Base-by-base conservation (phyloP, 352 stramenopile genomes). In the Phytophthora sp. region DNA sequence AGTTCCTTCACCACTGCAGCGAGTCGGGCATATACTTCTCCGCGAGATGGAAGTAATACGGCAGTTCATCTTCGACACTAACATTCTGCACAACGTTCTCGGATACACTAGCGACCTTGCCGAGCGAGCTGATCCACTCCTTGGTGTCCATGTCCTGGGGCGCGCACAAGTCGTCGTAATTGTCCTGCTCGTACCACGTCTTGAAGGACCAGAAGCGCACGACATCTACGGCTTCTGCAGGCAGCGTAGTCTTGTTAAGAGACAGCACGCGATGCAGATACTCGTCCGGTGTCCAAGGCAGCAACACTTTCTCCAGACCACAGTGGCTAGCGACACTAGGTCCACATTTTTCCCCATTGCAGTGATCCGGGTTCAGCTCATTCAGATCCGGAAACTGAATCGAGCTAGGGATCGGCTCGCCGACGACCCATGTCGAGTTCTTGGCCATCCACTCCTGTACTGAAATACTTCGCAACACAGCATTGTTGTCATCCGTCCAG, bases 211-310 rank as follows among this genome's bases (percentile, higher is more conserved):
- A 94, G 18, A 90, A 85, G 9, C 87, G 87, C 18, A 93, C 68
- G 1, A 72, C 65, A 31, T 82, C 73, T 24, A 94, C 46, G 7
- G 85, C 85, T 70, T 95, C 87, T 3, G 63, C 38, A 13, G 87
- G 87, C 38, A 94, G 59, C 7, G 79, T 74, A 8, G 78, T 73
- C 64, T 80, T 77, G 59, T 93, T 95, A 57, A 66, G 60, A 59
- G 71, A 69, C n/a, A 95, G 67, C 30, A 91, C 82, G 16, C 74
- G 69, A 65, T 81, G 84, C 20, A 95, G 50, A 61, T 94, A 95
- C 59, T 94, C 87, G 27, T 94, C 87, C 0, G 85, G 82, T 15
- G 86, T 93, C 84, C 85, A 93, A 11, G 87, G 85, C 27, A 93
- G 59, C 38, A 76, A 24, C 5, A 68, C 71, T 18, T 80, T 50